Evolutionary conservation across 2,329 filamentous ascomycete species (phyloP).

Genomic region (Epichloe elymi): DNA sequence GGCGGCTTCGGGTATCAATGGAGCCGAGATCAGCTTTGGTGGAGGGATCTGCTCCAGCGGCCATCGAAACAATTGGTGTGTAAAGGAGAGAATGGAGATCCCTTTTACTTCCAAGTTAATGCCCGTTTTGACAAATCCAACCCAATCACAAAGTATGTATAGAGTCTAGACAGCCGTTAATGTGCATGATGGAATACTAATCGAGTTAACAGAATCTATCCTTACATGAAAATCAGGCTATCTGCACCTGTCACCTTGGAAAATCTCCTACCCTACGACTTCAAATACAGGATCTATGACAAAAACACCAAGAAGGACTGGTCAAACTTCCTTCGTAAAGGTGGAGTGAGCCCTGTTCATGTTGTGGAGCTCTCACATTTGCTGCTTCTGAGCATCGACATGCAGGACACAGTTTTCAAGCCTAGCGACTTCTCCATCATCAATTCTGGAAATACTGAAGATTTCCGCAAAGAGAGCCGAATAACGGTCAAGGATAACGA

Average conservation of each 20-base stretch:
- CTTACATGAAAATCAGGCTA: slow-evolving; percentile 85
- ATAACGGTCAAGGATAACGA: slow-evolving; percentile 76
- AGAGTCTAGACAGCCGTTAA: slow-evolving; percentile 10
- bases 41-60: slow-evolving; percentile 77
- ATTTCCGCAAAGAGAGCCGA: slow-evolving; percentile 72
- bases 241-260: slow-evolving; percentile 89
- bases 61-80: slow-evolving; percentile 83
- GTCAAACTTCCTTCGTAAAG: slow-evolving; percentile 95
- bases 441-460: slow-evolving; percentile 76
- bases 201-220: slow-evolving; percentile 50
- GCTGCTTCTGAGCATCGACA: slow-evolving; percentile 80
- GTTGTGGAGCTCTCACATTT: slow-evolving; percentile 93
- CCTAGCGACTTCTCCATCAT: slow-evolving; percentile 95
- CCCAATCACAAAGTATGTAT: slow-evolving; percentile 56
- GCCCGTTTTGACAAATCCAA: slow-evolving; percentile 74
- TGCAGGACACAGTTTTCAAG: slow-evolving; percentile 93
- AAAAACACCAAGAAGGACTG: slow-evolving; percentile 98
- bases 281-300: slow-evolving; percentile 98
- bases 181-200: background rate
- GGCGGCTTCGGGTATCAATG: slow-evolving; percentile 94
- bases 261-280: slow-evolving; percentile 90
- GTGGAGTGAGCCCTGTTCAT: slow-evolving; percentile 92
- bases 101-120: slow-evolving; percentile 95
- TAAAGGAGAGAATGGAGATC: slow-evolving; percentile 71
- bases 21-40: slow-evolving; percentile 82